Evolutionary conservation across 2,329 filamentous ascomycete genomes (phyloP), one percentile per base, ranked within the genome.

Genomic region (Fusarium solani-melongenae): DNA sequence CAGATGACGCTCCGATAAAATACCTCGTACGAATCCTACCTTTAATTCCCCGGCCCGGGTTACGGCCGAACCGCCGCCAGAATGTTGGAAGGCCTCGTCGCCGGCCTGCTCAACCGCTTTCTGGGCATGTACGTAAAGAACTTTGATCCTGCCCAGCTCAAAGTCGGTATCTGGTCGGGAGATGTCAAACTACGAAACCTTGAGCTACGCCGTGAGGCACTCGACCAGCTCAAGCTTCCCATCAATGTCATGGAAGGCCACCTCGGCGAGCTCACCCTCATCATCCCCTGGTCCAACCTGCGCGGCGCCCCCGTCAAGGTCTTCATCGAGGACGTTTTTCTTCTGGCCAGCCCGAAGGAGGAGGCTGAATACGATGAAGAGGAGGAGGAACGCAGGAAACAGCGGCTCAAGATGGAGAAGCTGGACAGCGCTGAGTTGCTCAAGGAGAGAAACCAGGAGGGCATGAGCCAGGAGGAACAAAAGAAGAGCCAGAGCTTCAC

Each of bases 51-150:
- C 84, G 86, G 91, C 92, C 93, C 81, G 92, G 92, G 91, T 92
- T 80, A 94, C 90, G 93, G 88, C 91, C 87, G 81, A 81, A 83
- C 80, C 77, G 78, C 83, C 82, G 83, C 85, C 88, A 88, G 82
- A 80, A 99, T 99, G 96, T 91, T 99, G 86, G 96, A 99, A 89
- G 94, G 95, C 77, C 89, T 99, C 78, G 96, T 98, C 74, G 95
- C 96, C 79, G 97, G 96, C 85, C 89, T 99, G 87, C 92, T 99
- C 79, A 99, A 99, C 87, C 93, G 97, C 87, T 98, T 99, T 85
- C 86, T 99, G 90, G 97, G 96, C 89, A 98, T 98, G 93, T 99
- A 99, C 84, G 96, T 99, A 84, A 95, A 97, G 89, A 98, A 99
- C 85, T 99, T 99, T 82, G 96, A 99, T 84, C 94, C 96, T 63